These are phyloP conservation scores for Geotrichum armillariae DNA, from an alignment of 1,139 yeast genomes.

Conservation along the genomic window DNA sequence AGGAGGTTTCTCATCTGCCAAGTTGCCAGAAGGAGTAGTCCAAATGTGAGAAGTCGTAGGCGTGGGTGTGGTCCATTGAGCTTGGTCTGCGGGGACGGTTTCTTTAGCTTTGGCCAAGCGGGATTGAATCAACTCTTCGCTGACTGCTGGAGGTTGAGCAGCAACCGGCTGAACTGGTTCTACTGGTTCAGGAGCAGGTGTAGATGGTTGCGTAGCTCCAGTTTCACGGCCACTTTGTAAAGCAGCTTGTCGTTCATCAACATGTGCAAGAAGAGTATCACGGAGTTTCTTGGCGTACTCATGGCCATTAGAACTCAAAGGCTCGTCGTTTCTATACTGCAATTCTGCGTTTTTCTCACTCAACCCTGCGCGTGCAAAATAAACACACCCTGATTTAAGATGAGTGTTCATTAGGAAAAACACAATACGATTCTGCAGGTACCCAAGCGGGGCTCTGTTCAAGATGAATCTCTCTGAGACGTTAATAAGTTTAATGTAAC, in stretches of 20 bases:
- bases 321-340: conserved; percentile 40
- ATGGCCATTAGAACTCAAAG: conserved; percentile 39
- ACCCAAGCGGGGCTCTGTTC: conserved; percentile 81
- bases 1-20: conserved; percentile 22
- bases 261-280: conserved; percentile 43
- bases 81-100: conserved; percentile 17
- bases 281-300: conserved; percentile 43
- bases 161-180: too few relatives aligned
- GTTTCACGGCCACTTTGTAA: conserved; percentile 3
- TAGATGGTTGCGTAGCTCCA: not conserved
- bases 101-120: conserved; percentile 22
- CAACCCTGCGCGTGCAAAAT: conserved; percentile 66
- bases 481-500: conserved; percentile 79
- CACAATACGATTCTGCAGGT: conserved; percentile 83
- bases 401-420: conserved; percentile 87
- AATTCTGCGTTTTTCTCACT: conserved; percentile 30
- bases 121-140: conserved; percentile 23
- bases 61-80: conserved; percentile 23
- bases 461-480: conserved; percentile 87
- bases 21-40: conserved; percentile 40
- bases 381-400: conserved; percentile 82
- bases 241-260: conserved; percentile 28
- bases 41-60: conserved; percentile 21
- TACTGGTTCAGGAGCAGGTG: not conserved
- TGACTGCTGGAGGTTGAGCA: not conserved